A percentile compares a stretch with the other conserved stretches of the same genome.
phyloP scores from a whole-genome alignment of 2,329 filamentous ascomycete genomes.

The Colletotrichum horii region DNA sequence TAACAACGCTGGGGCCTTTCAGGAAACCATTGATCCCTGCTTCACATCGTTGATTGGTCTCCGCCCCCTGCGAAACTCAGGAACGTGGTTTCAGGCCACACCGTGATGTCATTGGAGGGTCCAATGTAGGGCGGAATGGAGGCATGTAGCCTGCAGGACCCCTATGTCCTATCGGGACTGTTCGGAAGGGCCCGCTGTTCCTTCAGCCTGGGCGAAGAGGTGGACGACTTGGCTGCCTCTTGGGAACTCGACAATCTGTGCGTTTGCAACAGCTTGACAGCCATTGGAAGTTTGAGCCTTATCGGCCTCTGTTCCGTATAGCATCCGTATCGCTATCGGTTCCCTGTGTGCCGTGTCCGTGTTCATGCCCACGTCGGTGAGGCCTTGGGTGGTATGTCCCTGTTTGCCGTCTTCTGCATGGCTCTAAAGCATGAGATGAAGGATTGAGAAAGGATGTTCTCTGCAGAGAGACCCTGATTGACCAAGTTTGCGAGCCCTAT shows the following conservation, averaged over 20 bases:
- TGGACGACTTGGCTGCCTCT: not conserved
- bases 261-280: slow-evolving; percentile 2
- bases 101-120: slow-evolving; percentile 22
- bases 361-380: not conserved
- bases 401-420: not conserved
- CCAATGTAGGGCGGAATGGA: slow-evolving; percentile 12
- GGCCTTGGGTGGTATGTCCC: not conserved
- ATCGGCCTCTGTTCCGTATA: not conserved
- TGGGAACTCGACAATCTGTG: not conserved
- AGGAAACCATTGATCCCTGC: not conserved
- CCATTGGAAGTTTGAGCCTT: not conserved
- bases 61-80: slow-evolving; percentile 6
- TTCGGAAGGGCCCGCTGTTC: slow-evolving; percentile 20
- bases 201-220: not conserved
- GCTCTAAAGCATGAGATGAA: not conserved
- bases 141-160: slow-evolving; percentile 21
- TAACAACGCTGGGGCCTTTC: not conserved
- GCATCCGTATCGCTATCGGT: not conserved
- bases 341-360: not conserved
- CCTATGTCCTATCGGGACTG: slow-evolving; percentile 15
- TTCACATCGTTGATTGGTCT: slow-evolving; percentile 1
- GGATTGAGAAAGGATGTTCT: not conserved
- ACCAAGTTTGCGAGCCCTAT: not conserved
- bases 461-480: not conserved
- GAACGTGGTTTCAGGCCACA: slow-evolving; percentile 17